Evolutionary conservation across 2,329 filamentous ascomycete species (phyloP).

Genomic region (Alternaria ethzedia): DNA sequence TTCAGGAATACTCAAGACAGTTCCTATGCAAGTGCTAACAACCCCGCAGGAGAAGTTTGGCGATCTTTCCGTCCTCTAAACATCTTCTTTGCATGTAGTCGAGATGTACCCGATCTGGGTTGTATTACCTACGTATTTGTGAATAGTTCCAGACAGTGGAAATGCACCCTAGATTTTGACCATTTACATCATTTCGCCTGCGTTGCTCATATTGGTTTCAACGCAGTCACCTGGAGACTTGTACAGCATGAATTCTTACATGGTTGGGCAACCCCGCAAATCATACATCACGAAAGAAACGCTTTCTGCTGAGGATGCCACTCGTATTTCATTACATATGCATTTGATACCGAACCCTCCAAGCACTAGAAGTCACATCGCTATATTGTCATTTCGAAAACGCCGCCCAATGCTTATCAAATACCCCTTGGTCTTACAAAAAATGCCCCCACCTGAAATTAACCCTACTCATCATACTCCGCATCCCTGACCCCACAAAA

Average conservation of each 20-base stretch:
- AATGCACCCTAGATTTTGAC: conserved; percentile 36
- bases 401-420: conserved; percentile 13
- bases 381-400: conserved; percentile 1
- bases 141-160: conserved; percentile 44
- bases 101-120: conserved; percentile 42
- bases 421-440: not conserved
- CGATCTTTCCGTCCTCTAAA: conserved; percentile 93
- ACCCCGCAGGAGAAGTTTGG: conserved; percentile 90
- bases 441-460: not conserved
- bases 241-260: not conserved
- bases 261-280: not conserved
- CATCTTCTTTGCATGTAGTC: conserved; percentile 31
- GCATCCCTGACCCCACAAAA: conserved; percentile 66
- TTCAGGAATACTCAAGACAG: not conserved
- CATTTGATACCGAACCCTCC: not conserved
- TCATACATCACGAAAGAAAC: not conserved
- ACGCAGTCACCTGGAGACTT: not conserved
- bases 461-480: conserved; percentile 47
- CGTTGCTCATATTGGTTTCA: not conserved
- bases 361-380: not conserved
- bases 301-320: not conserved
- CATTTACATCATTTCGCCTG: not conserved
- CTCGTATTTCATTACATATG: not conserved
- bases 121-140: conserved; percentile 50
- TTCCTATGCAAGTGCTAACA: conserved; percentile 54